Evolutionary conservation across 805 yeast genomes (phyloP), one percentile per base, ranked within the genome.

Genomic region (Starmerella stigmatis): DNA sequence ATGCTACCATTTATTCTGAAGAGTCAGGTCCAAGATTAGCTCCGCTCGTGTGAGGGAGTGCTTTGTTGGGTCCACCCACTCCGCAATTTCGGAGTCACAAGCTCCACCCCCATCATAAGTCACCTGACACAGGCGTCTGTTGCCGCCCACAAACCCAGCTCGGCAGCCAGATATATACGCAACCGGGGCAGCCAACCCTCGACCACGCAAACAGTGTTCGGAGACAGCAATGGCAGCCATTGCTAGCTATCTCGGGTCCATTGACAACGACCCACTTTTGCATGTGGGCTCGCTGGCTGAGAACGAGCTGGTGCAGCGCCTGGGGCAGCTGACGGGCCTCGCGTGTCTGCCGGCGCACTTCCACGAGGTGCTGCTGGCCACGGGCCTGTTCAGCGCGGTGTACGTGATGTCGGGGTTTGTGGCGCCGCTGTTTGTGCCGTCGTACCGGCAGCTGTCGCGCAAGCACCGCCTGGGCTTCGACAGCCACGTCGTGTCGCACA

Each of bases 401-500:
- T 79, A 77, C 62, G 33, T 28, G 17, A 10, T 16, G 15, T 30
- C 26, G 52, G 64, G 9, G 16, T 16, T 36, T n/a, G 13, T 36
- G 30, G 40, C 79, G 48, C 69, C 66, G 3, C 28, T 50, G 15
- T 29, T 76, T 21, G 72, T 81, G 51, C 59, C 64, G 17, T 60
- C 68, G 47, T 86, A 86, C 64, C 71, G 72, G 5, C 54, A 61
- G 3, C 52, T 69, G 34, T 62, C 64, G 35, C 52, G 57, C 20
- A 74, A 74, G 55, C 68, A 72, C 32, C 74, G 71, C 59, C 56
- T 78, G 51, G 86, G 89, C 61, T 92, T 85, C 60, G 95, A 92
- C 62, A 83, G 88, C 55, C 97, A 92, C 62, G 71, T 83, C 11
- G 95, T 86, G 3, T 80, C 96, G 2, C 78, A 83, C 76, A 75